Conservation (phyloP, 2,329 filamentous ascomycete genomes). For the Grosmannia huntii region DNA sequence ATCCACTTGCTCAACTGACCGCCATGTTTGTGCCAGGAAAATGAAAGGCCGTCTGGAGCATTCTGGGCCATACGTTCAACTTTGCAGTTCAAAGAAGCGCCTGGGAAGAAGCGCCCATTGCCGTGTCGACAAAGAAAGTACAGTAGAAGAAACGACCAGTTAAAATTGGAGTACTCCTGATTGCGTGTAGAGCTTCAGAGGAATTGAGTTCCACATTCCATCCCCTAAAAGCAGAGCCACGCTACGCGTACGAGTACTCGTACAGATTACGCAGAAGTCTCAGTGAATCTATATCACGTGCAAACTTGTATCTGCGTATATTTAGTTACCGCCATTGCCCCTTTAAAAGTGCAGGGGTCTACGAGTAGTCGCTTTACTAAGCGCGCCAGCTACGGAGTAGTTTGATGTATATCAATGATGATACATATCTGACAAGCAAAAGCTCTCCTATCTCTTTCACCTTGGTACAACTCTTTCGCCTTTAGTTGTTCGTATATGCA, state of each 20-base stretch:
- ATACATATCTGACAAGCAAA: not conserved
- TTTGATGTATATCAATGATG: not conserved
- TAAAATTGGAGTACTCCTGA: not conserved
- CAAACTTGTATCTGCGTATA: not conserved
- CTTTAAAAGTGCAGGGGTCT: not conserved
- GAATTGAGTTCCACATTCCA: not conserved
- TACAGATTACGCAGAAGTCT: no score
- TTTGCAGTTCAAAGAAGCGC: not conserved
- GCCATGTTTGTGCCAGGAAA: not conserved
- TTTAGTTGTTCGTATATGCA: not conserved
- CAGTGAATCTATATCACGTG: not conserved
- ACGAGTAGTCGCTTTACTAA: not conserved
- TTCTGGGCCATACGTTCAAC: not conserved
- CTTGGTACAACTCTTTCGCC: no score
- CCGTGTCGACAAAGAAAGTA: not conserved
- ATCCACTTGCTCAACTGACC: not conserved
- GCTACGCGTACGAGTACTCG: not conserved
- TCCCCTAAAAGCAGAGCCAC: not conserved
- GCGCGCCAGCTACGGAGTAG: not conserved
- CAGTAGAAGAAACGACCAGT: not conserved
- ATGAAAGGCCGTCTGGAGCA: not conserved
- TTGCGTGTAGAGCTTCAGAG: not conserved
- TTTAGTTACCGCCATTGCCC: not conserved
- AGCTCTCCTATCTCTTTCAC: not conserved
- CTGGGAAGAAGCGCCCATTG: not conserved